These are phyloP conservation scores for Botrytis tulipae DNA, from an alignment of 2,329 filamentous ascomycete species.

Conservation along the genomic window DNA sequence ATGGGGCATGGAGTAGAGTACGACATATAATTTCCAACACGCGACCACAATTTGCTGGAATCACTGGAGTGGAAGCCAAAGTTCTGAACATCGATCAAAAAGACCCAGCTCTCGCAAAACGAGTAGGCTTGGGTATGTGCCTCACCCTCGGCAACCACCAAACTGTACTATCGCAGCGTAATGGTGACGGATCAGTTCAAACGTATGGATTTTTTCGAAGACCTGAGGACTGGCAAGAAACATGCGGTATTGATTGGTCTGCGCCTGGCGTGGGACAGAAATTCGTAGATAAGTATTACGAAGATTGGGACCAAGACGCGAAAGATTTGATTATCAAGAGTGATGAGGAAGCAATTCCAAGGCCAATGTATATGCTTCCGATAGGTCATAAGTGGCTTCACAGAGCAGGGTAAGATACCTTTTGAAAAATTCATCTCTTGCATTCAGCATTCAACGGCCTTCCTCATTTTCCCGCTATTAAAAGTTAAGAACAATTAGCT, in stretches of 20 bases:
- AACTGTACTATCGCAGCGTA: slow-evolving; percentile 13
- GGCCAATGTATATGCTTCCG: slow-evolving; percentile 24
- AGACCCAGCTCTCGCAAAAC: slow-evolving; percentile 22
- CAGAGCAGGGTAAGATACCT: slow-evolving; percentile 24
- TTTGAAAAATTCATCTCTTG: not conserved
- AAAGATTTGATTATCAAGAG: slow-evolving; percentile 20
- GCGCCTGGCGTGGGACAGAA: slow-evolving; percentile 5
- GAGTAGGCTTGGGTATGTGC: slow-evolving; percentile 12
- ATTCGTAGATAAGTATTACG: slow-evolving; percentile 15
- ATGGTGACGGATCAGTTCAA: slow-evolving; percentile 15
- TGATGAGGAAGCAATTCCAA: slow-evolving; percentile 21
- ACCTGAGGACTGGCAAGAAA: slow-evolving; percentile 13
- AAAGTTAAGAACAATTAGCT: slow-evolving; percentile 27
- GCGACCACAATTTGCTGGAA: slow-evolving; percentile 23
- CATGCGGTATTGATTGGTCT: slow-evolving; percentile 13
- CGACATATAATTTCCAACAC: slow-evolving; percentile 33
- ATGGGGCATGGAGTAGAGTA: slow-evolving; percentile 43
- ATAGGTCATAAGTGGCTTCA: slow-evolving; percentile 24
- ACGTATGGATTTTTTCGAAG: slow-evolving; percentile 17
- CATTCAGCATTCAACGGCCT: slow-evolving; percentile 13
- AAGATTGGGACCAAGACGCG: slow-evolving; percentile 11
- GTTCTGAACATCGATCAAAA: slow-evolving; percentile 20
- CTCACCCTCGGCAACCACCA: slow-evolving; percentile 14
- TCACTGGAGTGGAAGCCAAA: slow-evolving; percentile 23
- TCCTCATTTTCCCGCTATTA: not conserved